Evolutionary conservation across 352 stramenopile genomes (phyloP).

Genomic region (Phytophthora melonis): DNA sequence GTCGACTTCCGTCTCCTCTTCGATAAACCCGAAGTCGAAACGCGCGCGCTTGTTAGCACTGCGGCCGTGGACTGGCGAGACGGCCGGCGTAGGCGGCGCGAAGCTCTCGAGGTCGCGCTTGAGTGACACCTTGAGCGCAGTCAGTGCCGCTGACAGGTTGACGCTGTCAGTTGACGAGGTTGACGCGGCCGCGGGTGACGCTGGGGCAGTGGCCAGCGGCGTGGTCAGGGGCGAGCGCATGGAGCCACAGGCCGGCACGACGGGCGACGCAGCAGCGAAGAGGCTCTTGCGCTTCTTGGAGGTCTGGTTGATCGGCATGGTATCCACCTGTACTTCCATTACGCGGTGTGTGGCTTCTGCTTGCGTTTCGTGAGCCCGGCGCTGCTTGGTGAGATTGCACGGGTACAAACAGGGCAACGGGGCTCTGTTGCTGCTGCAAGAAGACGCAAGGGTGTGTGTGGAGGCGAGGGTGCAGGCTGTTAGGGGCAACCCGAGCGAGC

Average conservation of each 20-base stretch:
- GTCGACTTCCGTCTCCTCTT: conserved; percentile 30
- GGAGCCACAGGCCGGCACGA: conserved; percentile 21
- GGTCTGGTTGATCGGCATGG: conserved; percentile 67
- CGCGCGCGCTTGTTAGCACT: conserved; percentile 62
- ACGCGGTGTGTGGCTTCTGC: not conserved
- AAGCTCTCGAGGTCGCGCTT: conserved; percentile 80
- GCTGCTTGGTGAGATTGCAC: conserved; percentile 19
- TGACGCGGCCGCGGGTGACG: conserved; percentile 21
- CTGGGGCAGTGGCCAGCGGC: conserved; percentile 11
- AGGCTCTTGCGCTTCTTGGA: conserved; percentile 79
- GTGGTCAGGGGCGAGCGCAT: conserved; percentile 22
- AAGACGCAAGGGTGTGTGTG: conserved; percentile 1
- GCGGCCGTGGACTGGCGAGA: conserved; percentile 64
- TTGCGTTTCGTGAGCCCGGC: conserved; percentile 13
- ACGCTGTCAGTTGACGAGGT: conserved; percentile 43
- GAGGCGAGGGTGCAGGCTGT: not conserved
- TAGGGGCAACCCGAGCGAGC: not conserved
- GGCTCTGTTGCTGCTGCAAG: not conserved
- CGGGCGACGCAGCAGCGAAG: conserved; percentile 32
- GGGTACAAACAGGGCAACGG: conserved; percentile 30
- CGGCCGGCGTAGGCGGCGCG: conserved; percentile 72
- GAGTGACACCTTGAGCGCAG: conserved; percentile 77
- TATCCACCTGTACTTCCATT: conserved; percentile 49
- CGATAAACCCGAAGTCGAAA: conserved; percentile 58
- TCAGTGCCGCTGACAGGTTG: conserved; percentile 67